phyloP scores from a whole-genome alignment of 257 asterid species.

The Ligustrum vulgare region DNA sequence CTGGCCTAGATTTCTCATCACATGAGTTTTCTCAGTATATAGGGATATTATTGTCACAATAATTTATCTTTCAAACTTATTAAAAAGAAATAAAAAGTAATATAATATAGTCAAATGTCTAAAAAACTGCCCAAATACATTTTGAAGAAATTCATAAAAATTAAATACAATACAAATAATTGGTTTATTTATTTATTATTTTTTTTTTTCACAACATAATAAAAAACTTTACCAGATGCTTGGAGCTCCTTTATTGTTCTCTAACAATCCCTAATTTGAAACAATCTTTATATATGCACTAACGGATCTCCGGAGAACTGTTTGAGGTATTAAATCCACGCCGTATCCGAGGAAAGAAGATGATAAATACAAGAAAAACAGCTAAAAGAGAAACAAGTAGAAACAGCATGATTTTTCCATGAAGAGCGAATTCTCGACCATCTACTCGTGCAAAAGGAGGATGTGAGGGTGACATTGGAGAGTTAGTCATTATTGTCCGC shows the following conservation, averaged over 20 bases:
- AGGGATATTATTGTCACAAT: too few species aligned
- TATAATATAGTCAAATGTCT: not conserved
- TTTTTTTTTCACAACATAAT: not conserved
- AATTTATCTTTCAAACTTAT: too few species aligned
- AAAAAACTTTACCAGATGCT: not conserved
- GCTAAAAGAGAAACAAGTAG: not conserved
- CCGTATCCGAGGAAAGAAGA: not conserved
- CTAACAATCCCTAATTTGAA: not conserved
- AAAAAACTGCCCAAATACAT: not conserved
- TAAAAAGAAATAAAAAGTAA: too few species aligned
- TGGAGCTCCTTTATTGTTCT: not conserved
- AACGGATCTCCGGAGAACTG: not conserved
- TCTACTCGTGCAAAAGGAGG: not conserved
- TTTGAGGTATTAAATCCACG: not conserved
- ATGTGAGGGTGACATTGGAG: not conserved
- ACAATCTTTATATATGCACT: not conserved
- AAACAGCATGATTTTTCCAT: not conserved
- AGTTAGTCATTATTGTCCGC: not conserved
- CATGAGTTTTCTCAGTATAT: not conserved
- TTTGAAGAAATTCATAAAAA: not conserved
- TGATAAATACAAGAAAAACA: not conserved
- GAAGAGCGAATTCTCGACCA: not conserved
- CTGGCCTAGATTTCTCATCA: too few species aligned
- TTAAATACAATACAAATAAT: not conserved
- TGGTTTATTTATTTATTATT: too few species aligned